Evolutionary conservation across 2,329 filamentous ascomycete genomes (phyloP), one percentile per base, ranked within the genome.

Genomic region (Decorospora gaudefroyi): DNA sequence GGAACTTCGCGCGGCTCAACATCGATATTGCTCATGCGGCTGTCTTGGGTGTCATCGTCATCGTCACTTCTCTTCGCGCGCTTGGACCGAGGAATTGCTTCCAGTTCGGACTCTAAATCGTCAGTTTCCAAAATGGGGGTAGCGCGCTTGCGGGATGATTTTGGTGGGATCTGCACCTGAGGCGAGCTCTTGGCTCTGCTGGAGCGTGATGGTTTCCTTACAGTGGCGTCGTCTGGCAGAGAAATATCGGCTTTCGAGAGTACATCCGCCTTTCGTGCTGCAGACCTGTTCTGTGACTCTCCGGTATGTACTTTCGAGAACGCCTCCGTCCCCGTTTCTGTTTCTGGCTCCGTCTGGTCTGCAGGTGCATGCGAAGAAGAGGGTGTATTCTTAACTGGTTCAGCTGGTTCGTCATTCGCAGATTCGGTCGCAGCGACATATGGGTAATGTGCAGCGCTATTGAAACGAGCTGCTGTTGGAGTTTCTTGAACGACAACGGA

Each of bases 401-500:
- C 40, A 3, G 13, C 19, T 7, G 11, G 1, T 30, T 25, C n/a
- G 36, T 36, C 6, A 31, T 46, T 16, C 9, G 13, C 9, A 17
- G 39, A 29, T 6, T 45, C n/a, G 4, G 29, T 28, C n/a, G 42
- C 34, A 6, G 33, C 18, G 19, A 28, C 16, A 30, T 48, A 29
- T 15, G 25, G 9, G 3, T 31, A 38, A 4, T 46, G 45, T 10
- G 26, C 22, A 9, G 26, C 7, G 4, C 38, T 40, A 10, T 43
- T 40, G 21, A 51, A 31, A 17, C 64, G 59, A 32, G 51, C 37
- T 30, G 49, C 42, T 3, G 61, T 63, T 5, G 66, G 66, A 1
- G 66, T 69, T 37, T 69, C 66, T 13, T 68, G 63, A 4, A 69
- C 51, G 4, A 69, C 38, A n/a, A 61, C 39, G 1, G 63, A 62